phyloP scores from a whole-genome alignment of 768 basidiomycete genomes.

The Leccinum sublutescens region DNA sequence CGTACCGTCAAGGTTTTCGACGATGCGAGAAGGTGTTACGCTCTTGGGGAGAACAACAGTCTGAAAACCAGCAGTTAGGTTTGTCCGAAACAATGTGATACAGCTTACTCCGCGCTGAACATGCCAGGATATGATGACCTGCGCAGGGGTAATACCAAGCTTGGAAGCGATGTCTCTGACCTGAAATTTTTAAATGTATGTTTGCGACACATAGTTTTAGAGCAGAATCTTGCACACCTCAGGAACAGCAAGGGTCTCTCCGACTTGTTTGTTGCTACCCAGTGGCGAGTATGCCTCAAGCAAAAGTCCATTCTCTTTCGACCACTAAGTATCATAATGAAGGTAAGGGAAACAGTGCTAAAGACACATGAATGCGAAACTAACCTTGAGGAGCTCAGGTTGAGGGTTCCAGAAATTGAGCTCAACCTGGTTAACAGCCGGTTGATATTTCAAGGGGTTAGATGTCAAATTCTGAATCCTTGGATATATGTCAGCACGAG shows the following conservation, averaged over 20 bases:
- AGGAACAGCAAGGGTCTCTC: constrained; percentile 55
- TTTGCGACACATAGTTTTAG: background rate
- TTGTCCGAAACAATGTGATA: background rate
- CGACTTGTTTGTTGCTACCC: constrained; percentile 59
- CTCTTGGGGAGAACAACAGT: constrained; percentile 77
- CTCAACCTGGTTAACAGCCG: constrained; percentile 79
- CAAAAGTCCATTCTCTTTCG: constrained; percentile 60
- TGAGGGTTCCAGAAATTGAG: constrained; percentile 78
- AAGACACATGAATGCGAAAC: constrained; percentile 1
- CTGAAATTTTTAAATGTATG: constrained; percentile 22
- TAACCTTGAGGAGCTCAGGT: constrained; percentile 65
- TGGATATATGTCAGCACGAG: background rate
- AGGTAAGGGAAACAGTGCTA: background rate
- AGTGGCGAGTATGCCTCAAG: constrained; percentile 79
- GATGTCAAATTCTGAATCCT: constrained; percentile 63
- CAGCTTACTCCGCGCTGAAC: constrained; percentile 67
- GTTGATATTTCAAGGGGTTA: constrained; percentile 55
- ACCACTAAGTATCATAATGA: constrained; percentile 47
- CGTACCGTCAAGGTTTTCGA: constrained; percentile 66
- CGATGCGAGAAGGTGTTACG: constrained; percentile 63
- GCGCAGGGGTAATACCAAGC: constrained; percentile 70
- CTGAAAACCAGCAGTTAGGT: constrained; percentile 31
- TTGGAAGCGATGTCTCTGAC: constrained; percentile 58
- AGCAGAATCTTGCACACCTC: constrained; percentile 35
- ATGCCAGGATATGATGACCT: constrained; percentile 74